phyloP scores from a whole-genome alignment of 495 filamentous ascomycete species.

The Echria macrotheca region DNA sequence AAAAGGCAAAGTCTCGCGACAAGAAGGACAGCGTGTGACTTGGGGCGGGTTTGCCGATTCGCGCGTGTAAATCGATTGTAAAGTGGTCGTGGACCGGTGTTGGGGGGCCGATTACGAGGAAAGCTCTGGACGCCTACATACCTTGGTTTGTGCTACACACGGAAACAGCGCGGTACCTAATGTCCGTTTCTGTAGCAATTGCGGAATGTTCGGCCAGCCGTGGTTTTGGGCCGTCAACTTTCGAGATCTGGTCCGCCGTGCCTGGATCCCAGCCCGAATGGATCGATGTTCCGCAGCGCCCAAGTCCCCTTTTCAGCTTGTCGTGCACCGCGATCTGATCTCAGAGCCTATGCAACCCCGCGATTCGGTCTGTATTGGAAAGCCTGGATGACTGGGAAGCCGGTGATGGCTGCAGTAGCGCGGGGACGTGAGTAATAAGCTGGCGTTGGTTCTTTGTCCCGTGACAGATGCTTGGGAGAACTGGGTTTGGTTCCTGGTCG shows the following conservation, averaged over 20 bases:
- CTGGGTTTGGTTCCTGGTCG: slow-evolving; percentile 14
- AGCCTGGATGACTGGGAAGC: not conserved
- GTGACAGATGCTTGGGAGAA: not conserved
- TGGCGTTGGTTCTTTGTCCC: not conserved
- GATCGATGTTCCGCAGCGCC: not conserved
- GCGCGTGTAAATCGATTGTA: slow-evolving; percentile 20
- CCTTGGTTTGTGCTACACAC: slow-evolving; percentile 15
- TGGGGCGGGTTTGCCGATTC: slow-evolving; percentile 14
- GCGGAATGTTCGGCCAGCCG: slow-evolving; percentile 1
- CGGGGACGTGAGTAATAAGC: not conserved
- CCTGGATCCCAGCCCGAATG: not conserved
- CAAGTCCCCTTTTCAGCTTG: not conserved
- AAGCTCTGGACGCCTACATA: slow-evolving; percentile 13
- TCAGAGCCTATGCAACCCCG: not conserved
- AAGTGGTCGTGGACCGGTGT: slow-evolving; percentile 19
- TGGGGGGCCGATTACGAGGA: slow-evolving; percentile 1
- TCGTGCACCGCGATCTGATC: not conserved
- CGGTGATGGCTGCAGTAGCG: not conserved
- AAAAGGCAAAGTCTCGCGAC: slow-evolving; percentile 17
- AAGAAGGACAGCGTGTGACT: slow-evolving; percentile 14
- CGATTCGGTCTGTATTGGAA: not conserved
- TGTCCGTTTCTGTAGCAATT: not conserved
- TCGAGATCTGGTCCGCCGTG: slow-evolving; percentile 8
- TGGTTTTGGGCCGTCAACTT: slow-evolving; percentile 3
- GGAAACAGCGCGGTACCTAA: slow-evolving; percentile 2